Base-by-base conservation (phyloP, 192 early-diverging fungal genomes). In the Helicostylum pulchrum region DNA sequence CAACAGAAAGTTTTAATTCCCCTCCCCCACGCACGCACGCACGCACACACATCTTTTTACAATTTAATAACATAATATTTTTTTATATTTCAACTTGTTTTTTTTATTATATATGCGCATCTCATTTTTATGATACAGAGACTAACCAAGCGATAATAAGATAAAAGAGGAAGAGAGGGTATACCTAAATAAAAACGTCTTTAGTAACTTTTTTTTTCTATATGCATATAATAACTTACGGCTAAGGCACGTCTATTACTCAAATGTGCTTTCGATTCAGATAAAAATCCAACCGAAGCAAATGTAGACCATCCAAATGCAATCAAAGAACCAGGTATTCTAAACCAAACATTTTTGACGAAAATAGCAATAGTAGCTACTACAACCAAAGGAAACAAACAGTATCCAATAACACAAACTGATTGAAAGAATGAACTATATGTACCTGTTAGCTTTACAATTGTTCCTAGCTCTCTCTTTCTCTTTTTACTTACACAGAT, bases 351-450 rank as follows among this genome's bases (percentile, higher is more conserved):
- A 52, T 81, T 76, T 31, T 75, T 57, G 1, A 85, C 82, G 61
- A 94, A 79, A 32, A 93, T 76, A 1, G 87, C 71, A 5, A 94
- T 68, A 15, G 96, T 69, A 21, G 92, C 85, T 30, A 87, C 91
- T 21, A 93, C 72, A 1, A 93, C 88, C 62, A 99, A 78, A 8
- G 96, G 96, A 64, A 96, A 99, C 59, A 97, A 77, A 74, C 96
- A 99, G 78, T 99, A 99, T 7, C 95, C 95, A 54, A 99, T 81
- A 14, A 95, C 90, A 76, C 96, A 99, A 7, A 99, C 93, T 66
- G 87, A 90, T 67, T 99, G 96, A 75, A 96, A 96, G 67, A 99
- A 97, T 8, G 96, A 99, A 8, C 90, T 93, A 72, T 26, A 48
- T 23, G 0, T n/a, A 7, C 30, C 19, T 57, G 43, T 14, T 57